Conservation (phyloP, 2,329 filamentous ascomycete genomes). For the Ascochyta clinopodiicola region DNA sequence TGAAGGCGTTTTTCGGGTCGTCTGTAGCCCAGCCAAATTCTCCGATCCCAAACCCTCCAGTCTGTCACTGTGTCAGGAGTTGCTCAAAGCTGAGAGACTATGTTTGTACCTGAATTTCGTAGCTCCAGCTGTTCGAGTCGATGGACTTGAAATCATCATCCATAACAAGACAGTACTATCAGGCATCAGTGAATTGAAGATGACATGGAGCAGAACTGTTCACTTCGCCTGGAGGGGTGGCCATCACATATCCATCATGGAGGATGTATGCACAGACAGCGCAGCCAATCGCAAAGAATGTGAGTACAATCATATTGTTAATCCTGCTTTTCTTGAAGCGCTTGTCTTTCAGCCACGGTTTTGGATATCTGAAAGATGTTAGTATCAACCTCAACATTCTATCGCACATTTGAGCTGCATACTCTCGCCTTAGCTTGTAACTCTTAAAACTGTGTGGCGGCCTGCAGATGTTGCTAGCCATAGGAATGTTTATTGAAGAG, state of each 20-base stretch:
- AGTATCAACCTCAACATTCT: background rate
- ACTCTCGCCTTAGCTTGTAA: background rate
- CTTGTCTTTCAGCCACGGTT: conserved; percentile 1
- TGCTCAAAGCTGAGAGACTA: background rate
- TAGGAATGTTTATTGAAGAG: background rate
- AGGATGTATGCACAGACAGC: background rate
- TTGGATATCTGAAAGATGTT: background rate
- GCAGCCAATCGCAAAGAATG: background rate
- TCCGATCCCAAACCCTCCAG: conserved; percentile 75
- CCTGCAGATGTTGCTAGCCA: background rate
- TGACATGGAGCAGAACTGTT: background rate
- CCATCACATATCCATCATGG: background rate
- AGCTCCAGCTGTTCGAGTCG: background rate
- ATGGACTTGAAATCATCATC: background rate
- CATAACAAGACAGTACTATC: conserved; percentile 4
- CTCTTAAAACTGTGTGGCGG: background rate
- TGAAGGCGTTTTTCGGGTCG: conserved; percentile 75
- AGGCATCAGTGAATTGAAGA: background rate
- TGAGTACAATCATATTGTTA: background rate
- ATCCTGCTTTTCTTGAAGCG: background rate
- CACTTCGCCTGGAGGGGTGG: background rate
- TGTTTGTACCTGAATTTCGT: background rate
- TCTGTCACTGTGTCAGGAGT: conserved; percentile 9
- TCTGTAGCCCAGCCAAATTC: conserved; percentile 74
- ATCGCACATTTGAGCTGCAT: background rate